phyloP scores from a whole-genome alignment of 108 stramenopile species.

The Discostella pseudostelligera region DNA sequence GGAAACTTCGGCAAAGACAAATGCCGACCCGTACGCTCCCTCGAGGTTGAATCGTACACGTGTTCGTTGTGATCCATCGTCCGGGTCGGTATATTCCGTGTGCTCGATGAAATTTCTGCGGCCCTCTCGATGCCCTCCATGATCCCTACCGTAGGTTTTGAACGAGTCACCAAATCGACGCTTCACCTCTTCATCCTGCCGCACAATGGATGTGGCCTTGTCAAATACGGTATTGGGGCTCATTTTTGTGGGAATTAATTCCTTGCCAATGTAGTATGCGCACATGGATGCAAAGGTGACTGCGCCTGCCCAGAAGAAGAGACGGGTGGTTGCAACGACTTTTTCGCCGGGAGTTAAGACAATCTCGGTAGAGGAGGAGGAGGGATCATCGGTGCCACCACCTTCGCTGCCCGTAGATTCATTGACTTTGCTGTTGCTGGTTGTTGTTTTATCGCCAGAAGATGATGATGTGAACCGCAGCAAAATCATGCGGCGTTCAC shows the following conservation, averaged over 20 bases:
- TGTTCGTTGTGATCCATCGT: slow-evolving; percentile 88
- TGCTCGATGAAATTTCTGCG: slow-evolving; percentile 95
- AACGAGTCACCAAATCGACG: slow-evolving; percentile 82
- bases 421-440: neutral
- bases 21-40: slow-evolving; percentile 79
- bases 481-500: too few relatives aligned
- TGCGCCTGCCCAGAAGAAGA: slow-evolving; percentile 74
- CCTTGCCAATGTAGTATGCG: slow-evolving; percentile 79
- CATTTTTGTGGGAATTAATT: slow-evolving; percentile 73
- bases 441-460: neutral
- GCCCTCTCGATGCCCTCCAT: slow-evolving; percentile 92
- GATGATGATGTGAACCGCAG: too few relatives aligned
- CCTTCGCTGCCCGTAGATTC: too few relatives aligned
- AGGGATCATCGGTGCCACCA: neutral
- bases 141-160: slow-evolving; percentile 94
- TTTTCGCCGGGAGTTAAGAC: slow-evolving; percentile 89
- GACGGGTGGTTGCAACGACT: slow-evolving; percentile 79
- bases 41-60: slow-evolving; percentile 93
- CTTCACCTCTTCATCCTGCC: slow-evolving; percentile 61
- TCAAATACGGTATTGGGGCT: slow-evolving; percentile 89
- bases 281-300: slow-evolving; percentile 72
- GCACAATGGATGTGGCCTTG: slow-evolving; percentile 58
- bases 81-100: slow-evolving; percentile 74
- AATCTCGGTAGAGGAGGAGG: slow-evolving; percentile 56
- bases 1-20: slow-evolving; percentile 88